Base-by-base conservation (phyloP, 1,284 basidiomycete species). In the Leccinum solheimii region DNA sequence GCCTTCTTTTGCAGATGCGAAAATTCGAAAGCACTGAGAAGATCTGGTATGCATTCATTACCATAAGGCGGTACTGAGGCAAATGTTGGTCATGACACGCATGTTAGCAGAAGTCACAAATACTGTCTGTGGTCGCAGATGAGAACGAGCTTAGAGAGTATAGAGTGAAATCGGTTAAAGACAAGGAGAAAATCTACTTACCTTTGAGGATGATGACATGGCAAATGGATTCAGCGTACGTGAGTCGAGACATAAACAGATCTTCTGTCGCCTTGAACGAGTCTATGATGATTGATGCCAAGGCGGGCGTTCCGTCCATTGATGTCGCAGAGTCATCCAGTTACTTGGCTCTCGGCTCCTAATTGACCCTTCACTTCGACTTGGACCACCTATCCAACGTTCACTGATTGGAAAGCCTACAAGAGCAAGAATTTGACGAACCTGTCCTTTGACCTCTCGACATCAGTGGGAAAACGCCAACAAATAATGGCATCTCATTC, bases 111-210 rank as follows among this genome's bases (percentile, higher is more conserved):
- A 59, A 3, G 79, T 72, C 64, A 91, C 90, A 80, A 23, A 23
- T 23, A 23, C 77, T 92, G 91, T 67, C 85, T 88, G 66, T 89
- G 79, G 76, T 92, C 90, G 9, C 90, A 90, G 73, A 92, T 87
- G 63, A 91, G 87, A 60, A 85, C 85, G 1, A 88, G 71, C 65
- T 89, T 91, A 23, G 77, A 75, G 19, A 92, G 72, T 3, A 74
- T 76, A 0, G 68, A 64, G 1, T 71, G n/a, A 40, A 34, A 34
- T 34, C 0, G 5, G 34, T 13, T 34, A 5, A 13, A 34, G 2
- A 34, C 34, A 34, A 34, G 13, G 34, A 34, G 32, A 34, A 34
- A 34, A 13, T 34, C 11, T 34, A 34, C 11, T 34, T 13, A 2
- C 2, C 13, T 34, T 34, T 3, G 1, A 32, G 32, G 32, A 32